phyloP scores from a whole-genome alignment of 768 basidiomycete genomes.

The Amylocystis lapponica region DNA sequence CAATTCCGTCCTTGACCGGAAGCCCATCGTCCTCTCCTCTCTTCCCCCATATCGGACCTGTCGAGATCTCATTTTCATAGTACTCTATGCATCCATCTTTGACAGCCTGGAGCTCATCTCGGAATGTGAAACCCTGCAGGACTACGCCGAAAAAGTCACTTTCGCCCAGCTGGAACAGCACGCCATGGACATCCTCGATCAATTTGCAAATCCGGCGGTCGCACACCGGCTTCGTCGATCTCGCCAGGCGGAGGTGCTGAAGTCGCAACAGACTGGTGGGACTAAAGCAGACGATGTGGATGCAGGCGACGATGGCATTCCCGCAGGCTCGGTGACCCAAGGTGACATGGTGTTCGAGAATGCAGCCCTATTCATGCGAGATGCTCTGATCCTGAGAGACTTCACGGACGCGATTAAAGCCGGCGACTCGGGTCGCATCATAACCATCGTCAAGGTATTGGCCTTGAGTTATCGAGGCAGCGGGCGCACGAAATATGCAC shows the following conservation, averaged over 20 bases:
- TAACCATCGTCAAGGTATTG: conserved; percentile 19
- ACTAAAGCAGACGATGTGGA: too few species aligned
- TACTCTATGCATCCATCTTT: conserved; percentile 23
- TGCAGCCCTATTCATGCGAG: conserved; percentile 22
- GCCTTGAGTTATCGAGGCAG: conserved; percentile 20
- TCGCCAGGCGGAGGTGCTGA: too few species aligned
- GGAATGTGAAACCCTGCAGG: conserved; percentile 8
- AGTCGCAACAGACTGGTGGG: too few species aligned
- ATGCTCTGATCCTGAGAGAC: conserved; percentile 20
- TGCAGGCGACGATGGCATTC: too few species aligned
- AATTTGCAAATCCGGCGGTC: conserved; percentile 12
- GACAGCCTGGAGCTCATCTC: conserved; percentile 21
- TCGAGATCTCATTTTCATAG: conserved; percentile 25
- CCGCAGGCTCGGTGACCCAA: background rate
- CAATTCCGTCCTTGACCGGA: conserved; percentile 27
- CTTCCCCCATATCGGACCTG: conserved; percentile 25
- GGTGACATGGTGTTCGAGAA: conserved; percentile 20
- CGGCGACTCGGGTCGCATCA: conserved; percentile 25
- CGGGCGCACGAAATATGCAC: conserved; percentile 26
- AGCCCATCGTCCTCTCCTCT: conserved; percentile 25
- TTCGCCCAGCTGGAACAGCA: conserved; percentile 19
- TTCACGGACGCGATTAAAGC: conserved; percentile 24
- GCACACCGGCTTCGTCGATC: conserved; percentile 17
- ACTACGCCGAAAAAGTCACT: conserved; percentile 11
- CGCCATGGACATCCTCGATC: conserved; percentile 16